phyloP scores from a whole-genome alignment of 768 basidiomycete species.

The Boletus edulis region DNA sequence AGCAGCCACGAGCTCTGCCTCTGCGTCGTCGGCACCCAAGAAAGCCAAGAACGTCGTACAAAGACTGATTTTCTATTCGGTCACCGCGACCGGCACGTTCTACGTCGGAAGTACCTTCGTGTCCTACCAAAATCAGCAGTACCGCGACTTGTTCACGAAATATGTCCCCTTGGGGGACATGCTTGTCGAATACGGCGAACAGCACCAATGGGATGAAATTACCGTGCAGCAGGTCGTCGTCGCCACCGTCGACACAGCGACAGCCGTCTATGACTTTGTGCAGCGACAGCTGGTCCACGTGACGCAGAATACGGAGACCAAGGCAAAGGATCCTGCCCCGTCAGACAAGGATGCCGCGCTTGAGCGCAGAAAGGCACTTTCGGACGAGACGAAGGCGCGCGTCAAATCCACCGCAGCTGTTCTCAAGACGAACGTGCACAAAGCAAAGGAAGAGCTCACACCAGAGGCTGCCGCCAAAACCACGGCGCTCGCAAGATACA shows the following conservation, averaged over 20 bases:
- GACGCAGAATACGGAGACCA: conserved; percentile 29
- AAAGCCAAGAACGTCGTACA: conserved; percentile 57
- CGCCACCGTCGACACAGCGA: conserved; percentile 47
- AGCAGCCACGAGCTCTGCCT: conserved; percentile 18
- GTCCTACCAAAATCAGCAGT: conserved; percentile 72
- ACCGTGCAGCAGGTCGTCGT: conserved; percentile 60
- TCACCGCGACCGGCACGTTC: conserved; percentile 68
- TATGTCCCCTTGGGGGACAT: conserved; percentile 74
- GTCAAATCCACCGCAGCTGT: conserved; percentile 40
- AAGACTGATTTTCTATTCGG: conserved; percentile 63
- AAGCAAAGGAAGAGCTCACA: conserved; percentile 30
- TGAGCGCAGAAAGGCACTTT: conserved; percentile 36
- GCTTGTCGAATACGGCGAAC: conserved; percentile 80
- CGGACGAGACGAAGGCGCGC: conserved; percentile 44
- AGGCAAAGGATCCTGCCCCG: conserved; percentile 22
- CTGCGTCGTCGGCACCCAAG: conserved; percentile 34
- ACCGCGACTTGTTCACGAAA: conserved; percentile 84
- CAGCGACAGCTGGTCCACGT: conserved; percentile 44
- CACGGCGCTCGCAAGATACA: conserved; percentile 43
- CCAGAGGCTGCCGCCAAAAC: conserved; percentile 34
- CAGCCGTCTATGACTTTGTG: conserved; percentile 49
- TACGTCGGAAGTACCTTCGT: conserved; percentile 80
- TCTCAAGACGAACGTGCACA: conserved; percentile 50
- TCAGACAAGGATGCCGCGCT: conserved; percentile 32
- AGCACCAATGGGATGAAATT: conserved; percentile 73